Evolutionary conservation across 768 basidiomycete species (phyloP).

Genomic region (Sporobolomyces phaffii): DNA sequence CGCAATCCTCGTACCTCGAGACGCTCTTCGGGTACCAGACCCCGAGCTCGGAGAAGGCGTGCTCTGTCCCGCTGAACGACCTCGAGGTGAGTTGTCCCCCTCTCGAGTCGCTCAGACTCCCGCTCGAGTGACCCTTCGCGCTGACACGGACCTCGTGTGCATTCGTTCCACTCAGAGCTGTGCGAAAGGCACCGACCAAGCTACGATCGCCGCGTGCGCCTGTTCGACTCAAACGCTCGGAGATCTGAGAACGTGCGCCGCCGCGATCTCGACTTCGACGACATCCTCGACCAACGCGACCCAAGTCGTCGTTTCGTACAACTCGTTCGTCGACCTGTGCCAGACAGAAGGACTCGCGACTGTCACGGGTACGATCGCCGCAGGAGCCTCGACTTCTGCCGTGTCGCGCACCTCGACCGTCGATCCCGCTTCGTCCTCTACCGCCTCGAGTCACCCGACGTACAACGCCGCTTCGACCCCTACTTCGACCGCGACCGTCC

Average conservation of each 20-base stretch:
- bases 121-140: no score
- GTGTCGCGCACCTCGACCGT: conserved; percentile 6
- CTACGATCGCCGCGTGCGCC: conserved; percentile 29
- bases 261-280: conserved; percentile 24
- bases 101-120: background rate
- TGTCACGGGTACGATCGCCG: conserved; percentile 32
- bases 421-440: background rate
- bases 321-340: conserved; percentile 36
- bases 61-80: conserved; percentile 3
- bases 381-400: conserved; percentile 20
- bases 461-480: background rate
- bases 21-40: conserved; percentile 9
- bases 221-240: conserved; percentile 30
- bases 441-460: background rate
- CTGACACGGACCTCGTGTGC: background rate
- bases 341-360: conserved; percentile 28
- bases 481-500: conserved; percentile 24
- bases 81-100: conserved; percentile 8
- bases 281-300: conserved; percentile 6
- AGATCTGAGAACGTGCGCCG: conserved; percentile 21
- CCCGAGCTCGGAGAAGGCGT: background rate
- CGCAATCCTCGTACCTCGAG: conserved; percentile 14
- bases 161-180: conserved; percentile 10
- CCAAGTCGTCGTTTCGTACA: conserved; percentile 28
- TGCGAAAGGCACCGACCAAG: conserved; percentile 5